Evolutionary conservation across 139 green algal species (phyloP), one percentile per base, ranked within the genome.

Genomic region (Zygnema circumcarinatum): DNA sequence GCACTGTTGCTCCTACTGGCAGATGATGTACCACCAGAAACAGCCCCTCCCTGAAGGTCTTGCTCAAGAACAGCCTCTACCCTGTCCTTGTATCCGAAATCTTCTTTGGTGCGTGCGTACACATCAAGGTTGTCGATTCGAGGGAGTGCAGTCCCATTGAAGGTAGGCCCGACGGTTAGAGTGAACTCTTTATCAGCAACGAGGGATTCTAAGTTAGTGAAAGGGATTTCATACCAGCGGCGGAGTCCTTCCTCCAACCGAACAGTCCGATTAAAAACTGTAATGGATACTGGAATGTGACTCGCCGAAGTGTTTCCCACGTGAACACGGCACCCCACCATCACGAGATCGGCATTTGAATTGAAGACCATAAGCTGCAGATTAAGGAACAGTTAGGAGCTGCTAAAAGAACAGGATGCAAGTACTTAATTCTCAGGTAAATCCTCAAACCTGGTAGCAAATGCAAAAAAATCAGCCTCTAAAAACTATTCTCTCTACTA

Each of bases 171-270:
- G 1, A 92, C 38, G 52, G 76, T 84, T n/a, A 94, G 42, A 31
- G 31, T 76, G 38, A 90, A 67, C 2, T 92, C 53, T 2, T 54
- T 62, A 2, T 91, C 53, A n/a, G 84, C 72, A 0, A 38, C 33
- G 22, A 92, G 67, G 33, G 88, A 73, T 54, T 94, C 91, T 31
- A 67, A 75, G 16, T 39, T n/a, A 1, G 87, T 93, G 75, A 94
- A 87, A 31, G 88, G 91, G 16, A 94, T 35, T 36, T 90, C 88
- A 56, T 93, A 92, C 92, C 92, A 94, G 32, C 92, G 79, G 31
- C 86, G 67, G 35, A 42, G 25, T 67, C 84, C 86, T 39, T 90
- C 84, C 20, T 90, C 86, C 36, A 89, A 38, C 32, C 33, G 36
- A 38, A 90, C 32, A 7, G 31, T 86, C 38, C 86, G 32, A 38